These are phyloP conservation scores for Malus domestica DNA, from an alignment of 306 rosid genomes.

Conservation along the genomic window DNA sequence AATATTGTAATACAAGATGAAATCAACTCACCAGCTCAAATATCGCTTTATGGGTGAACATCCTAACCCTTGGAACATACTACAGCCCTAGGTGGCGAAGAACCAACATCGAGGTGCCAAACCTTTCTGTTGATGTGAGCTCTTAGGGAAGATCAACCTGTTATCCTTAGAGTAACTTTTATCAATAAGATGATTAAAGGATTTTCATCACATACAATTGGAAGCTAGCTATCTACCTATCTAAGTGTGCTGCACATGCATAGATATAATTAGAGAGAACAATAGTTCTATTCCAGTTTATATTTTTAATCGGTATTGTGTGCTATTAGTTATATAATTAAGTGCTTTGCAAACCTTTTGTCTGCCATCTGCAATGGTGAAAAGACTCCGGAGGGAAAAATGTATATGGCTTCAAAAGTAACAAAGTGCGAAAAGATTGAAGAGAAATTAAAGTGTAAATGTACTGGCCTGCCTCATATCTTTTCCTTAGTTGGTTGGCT, in stretches of 20 bases:
- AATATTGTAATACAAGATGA: too few relatives aligned
- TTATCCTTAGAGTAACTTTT: too few relatives aligned
- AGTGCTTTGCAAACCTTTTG: background rate
- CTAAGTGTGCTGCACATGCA: background rate
- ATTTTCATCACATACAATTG: background rate
- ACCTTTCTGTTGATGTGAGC: too few relatives aligned
- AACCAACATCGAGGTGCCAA: too few relatives aligned
- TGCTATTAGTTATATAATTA: too few relatives aligned
- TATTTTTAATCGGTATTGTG: background rate
- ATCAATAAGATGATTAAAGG: too few relatives aligned
- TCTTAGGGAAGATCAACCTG: too few relatives aligned
- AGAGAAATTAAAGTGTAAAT: background rate
- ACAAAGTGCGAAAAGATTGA: background rate
- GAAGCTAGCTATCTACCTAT: background rate
- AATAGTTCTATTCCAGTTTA: background rate
- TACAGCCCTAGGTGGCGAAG: too few relatives aligned
- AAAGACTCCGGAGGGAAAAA: background rate
- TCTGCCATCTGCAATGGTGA: background rate
- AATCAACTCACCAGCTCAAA: too few relatives aligned
- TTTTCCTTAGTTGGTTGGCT: background rate
- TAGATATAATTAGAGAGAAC: background rate
- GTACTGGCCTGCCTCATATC: background rate
- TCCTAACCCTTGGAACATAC: too few relatives aligned
- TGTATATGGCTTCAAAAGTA: background rate
- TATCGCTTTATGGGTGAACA: too few relatives aligned